Percentiles rank a stretch among this genome's conserved stretches.
Evolutionary conservation across 140 eudicot genomes (phyloP).

Genomic region (Flaveria floridana): DNA sequence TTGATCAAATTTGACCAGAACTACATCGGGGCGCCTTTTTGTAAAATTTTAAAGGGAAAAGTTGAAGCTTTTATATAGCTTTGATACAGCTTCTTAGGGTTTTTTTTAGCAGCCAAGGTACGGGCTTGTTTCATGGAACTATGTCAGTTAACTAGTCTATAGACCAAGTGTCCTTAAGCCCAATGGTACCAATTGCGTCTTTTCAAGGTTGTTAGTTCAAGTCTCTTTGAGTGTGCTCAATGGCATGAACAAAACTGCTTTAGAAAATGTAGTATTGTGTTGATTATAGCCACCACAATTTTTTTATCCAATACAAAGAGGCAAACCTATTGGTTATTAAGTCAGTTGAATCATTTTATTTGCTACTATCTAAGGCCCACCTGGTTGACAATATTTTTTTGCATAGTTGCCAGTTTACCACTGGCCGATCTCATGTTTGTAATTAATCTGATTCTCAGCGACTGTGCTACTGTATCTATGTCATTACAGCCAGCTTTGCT

Average conservation of each 20-base stretch:
- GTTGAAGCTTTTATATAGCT: not conserved
- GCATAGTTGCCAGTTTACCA: not conserved
- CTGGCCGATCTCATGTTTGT: constrained; percentile 2
- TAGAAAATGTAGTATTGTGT: not conserved
- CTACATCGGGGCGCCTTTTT: not conserved
- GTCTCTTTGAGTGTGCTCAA: not conserved
- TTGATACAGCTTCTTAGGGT: no score
- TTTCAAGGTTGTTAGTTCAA: not conserved
- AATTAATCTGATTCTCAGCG: constrained; percentile 5
- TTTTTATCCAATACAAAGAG: not conserved
- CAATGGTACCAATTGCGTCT: not conserved
- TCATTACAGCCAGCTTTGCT: not conserved
- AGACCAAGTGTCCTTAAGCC: not conserved
- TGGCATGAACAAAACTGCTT: not conserved
- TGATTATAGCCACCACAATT: not conserved
- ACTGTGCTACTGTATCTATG: not conserved
- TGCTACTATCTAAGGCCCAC: not conserved
- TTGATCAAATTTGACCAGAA: no score
- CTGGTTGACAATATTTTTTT: not conserved
- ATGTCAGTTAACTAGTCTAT: not conserved
- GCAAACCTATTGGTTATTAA: not conserved
- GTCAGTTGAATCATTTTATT: not conserved
- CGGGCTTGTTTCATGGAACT: not conserved
- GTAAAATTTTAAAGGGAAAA: not conserved
- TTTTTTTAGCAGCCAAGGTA: no score